Evolutionary conservation across 805 yeast genomes (phyloP), one percentile per base, ranked within the genome.

Genomic region (Candida cerambycidarum): DNA sequence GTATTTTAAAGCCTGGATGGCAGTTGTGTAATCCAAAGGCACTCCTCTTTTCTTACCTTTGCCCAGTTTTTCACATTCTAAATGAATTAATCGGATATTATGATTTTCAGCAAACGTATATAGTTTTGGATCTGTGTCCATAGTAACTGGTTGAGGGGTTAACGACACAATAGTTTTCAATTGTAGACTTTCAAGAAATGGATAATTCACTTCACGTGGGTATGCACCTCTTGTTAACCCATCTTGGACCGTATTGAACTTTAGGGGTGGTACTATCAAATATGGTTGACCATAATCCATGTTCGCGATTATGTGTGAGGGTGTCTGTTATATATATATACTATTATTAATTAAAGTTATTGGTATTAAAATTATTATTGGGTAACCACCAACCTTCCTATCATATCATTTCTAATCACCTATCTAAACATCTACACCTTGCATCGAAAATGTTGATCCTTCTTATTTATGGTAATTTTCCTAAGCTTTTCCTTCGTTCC

Each of bases 1-100:
- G 30, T 79, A 64, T 45, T 78, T 79, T n/a, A 92, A 61, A 1
- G 84, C 83, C 38, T 72, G 66, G 1, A 75, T 59, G 0, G 85
- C 85, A 1, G 80, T 76, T 11, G 78, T 73, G 52, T 80, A 79
- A 16, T 84, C 87, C 29, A 90, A 69, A 1, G 96, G 95, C 4
- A 89, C 90, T 1, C 85, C 85, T 53, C 95, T 70, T 59, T 88
- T 86, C 71, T 87, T 86, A 13, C 87, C 83, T 59, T 86, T 87
- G 2, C 88, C 87, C 38, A 82, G 76, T 32, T 76, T 76, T 16
- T 78, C 78, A 51, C 85, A 80, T 46, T 79, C 82, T 2, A 89
- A 65, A 54, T 90, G 96, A 1, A 87, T 63, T 42, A 83, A 61
- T 9, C 64, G 50, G n/a, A 93, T 85, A n/a, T 68, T 65, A 41